Percentiles rank a stretch among this genome's conserved stretches.
Evolutionary conservation across 2,329 filamentous ascomycete genomes (phyloP).

Genomic region (Aspergillus melleus): DNA sequence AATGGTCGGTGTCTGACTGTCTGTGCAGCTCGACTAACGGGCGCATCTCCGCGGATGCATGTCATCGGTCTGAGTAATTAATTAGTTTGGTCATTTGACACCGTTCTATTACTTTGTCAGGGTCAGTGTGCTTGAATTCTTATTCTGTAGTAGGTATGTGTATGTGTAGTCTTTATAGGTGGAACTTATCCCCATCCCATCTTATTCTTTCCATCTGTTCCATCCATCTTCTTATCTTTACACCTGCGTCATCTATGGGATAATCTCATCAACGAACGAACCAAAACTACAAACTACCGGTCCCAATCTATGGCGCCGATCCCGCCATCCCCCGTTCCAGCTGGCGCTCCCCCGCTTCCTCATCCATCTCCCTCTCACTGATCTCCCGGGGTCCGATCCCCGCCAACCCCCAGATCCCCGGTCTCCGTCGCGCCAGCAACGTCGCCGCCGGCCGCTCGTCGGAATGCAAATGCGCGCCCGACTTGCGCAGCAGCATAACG

Average conservation of each 20-base stretch:
- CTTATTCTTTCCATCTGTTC: too few relatives aligned
- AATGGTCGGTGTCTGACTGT: neutral
- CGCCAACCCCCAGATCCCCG: conserved; percentile 45
- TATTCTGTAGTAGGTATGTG: too few relatives aligned
- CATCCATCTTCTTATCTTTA: neutral
- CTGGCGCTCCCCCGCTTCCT: conserved; percentile 14
- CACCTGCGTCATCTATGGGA: neutral
- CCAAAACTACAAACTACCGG: too few relatives aligned
- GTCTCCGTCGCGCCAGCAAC: conserved; percentile 46
- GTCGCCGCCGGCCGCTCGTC: conserved; percentile 56
- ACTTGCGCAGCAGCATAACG: conserved; percentile 54
- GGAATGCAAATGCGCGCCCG: conserved; percentile 60
- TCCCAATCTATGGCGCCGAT: conserved; percentile 28
- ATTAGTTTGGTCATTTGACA: too few relatives aligned
- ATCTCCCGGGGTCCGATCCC: conserved; percentile 38
- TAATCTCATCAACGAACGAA: neutral
- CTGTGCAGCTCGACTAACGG: neutral
- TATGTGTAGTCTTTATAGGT: neutral
- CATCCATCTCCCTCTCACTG: conserved; percentile 25
- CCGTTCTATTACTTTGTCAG: too few relatives aligned
- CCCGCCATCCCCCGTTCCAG: conserved; percentile 23
- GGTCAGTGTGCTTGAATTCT: too few relatives aligned
- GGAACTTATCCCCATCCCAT: neutral
- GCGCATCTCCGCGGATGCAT: neutral
- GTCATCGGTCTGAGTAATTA: neutral